Conservation (phyloP, 805 yeast genomes). For the Spathaspora hagerdaliae region DNA sequence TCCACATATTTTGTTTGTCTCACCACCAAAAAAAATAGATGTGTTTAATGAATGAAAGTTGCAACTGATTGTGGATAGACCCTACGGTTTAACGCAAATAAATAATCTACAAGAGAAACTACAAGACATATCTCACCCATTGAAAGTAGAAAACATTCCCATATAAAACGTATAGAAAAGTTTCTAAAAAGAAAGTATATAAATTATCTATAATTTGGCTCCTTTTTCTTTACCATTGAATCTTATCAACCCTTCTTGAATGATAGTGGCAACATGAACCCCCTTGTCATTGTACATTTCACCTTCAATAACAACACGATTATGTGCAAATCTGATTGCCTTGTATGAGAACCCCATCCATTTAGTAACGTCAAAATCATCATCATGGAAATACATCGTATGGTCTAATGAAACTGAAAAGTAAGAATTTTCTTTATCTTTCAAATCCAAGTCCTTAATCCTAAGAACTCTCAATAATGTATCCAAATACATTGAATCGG, state of each 20-base stretch:
- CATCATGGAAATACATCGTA: constrained; percentile 59
- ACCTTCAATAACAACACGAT: constrained; percentile 54
- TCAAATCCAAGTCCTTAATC: constrained; percentile 26
- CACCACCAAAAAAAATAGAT: too few species aligned
- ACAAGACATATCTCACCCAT: too few species aligned
- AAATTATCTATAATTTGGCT: constrained; percentile 10
- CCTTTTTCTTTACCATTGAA: constrained; percentile 15
- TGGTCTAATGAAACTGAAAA: constrained; percentile 65
- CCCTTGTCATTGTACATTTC: constrained; percentile 51
- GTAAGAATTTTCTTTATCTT: constrained; percentile 20
- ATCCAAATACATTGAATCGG: constrained; percentile 54
- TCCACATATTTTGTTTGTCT: too few species aligned
- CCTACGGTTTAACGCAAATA: too few species aligned
- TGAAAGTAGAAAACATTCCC: too few species aligned
- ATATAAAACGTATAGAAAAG: too few species aligned
- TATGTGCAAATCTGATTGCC: constrained; percentile 47
- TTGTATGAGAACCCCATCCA: constrained; percentile 51
- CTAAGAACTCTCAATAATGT: constrained; percentile 49
- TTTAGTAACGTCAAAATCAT: constrained; percentile 43
- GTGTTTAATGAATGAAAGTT: too few species aligned
- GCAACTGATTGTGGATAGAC: too few species aligned
- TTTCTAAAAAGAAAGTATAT: too few species aligned
- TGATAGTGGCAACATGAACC: constrained; percentile 52
- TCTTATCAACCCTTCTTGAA: constrained; percentile 61
- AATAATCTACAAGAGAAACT: too few species aligned